Conservation (phyloP, 148 eudicot species). For the Heliamphora exappendiculata region DNA sequence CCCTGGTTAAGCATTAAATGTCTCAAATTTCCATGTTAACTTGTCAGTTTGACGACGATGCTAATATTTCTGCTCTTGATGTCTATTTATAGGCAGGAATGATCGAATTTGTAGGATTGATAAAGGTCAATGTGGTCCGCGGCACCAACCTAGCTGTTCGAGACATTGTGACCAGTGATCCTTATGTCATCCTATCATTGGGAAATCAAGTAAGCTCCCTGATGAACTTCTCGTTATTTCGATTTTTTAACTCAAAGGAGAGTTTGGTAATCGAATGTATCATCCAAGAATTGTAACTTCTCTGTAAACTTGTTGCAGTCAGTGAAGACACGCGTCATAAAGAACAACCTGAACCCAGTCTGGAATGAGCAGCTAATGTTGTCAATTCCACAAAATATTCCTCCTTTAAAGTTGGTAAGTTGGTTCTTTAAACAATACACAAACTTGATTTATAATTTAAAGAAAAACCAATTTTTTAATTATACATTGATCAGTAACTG, state of each 20-base stretch:
- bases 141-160: slow-evolving; percentile 90
- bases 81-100: slow-evolving; percentile 68
- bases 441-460: neutral
- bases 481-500: neutral
- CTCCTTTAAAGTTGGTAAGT: slow-evolving; percentile 82
- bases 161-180: slow-evolving; percentile 87
- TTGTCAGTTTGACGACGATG: slow-evolving; percentile 5
- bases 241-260: neutral
- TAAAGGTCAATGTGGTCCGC: slow-evolving; percentile 74
- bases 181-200: slow-evolving; percentile 76
- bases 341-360: slow-evolving; percentile 83
- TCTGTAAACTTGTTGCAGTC: slow-evolving; percentile 50
- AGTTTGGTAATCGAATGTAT: neutral
- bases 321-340: slow-evolving; percentile 82
- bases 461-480: neutral
- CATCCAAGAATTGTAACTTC: neutral
- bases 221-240: neutral
- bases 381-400: slow-evolving; percentile 75
- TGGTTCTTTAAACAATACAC: neutral
- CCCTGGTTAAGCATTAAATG: neutral
- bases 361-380: slow-evolving; percentile 96
- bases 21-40: neutral
- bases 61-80: neutral
- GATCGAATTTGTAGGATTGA: slow-evolving; percentile 89
- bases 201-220: slow-evolving; percentile 75